phyloP scores from a whole-genome alignment of 306 rosid genomes.

The Cucurbita moschata region DNA sequence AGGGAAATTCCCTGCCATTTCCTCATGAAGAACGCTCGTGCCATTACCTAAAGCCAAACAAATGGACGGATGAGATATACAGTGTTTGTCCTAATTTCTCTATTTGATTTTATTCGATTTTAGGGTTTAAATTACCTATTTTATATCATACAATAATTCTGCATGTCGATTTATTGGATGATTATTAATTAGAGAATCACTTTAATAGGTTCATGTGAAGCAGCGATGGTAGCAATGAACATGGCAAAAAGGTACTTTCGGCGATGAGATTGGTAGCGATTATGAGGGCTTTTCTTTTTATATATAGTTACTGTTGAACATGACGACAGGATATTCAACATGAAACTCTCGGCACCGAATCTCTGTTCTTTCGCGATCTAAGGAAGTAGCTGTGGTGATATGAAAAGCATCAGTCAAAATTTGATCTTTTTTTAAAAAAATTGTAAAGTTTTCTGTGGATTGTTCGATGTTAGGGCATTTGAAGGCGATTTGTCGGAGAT shows the following conservation, averaged over 20 bases:
- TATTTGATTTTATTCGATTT: no score
- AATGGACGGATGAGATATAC: background rate
- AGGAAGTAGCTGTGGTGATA: background rate
- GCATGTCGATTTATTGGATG: background rate
- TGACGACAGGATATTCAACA: background rate
- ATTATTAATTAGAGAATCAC: background rate
- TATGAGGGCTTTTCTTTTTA: background rate
- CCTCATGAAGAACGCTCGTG: background rate
- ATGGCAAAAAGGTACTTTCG: background rate
- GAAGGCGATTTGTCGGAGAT: background rate
- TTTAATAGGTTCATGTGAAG: background rate
- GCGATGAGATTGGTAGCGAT: background rate
- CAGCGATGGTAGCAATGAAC: background rate
- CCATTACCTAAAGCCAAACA: background rate
- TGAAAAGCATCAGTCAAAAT: no score
- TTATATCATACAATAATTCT: no score
- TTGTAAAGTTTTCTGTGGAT: background rate
- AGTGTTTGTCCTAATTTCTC: no score
- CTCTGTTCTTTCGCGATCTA: background rate
- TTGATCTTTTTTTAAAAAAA: no score
- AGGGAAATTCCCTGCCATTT: background rate
- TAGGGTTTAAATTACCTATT: no score
- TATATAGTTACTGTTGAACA: background rate
- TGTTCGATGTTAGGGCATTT: background rate
- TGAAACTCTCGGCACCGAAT: background rate